Conservation (phyloP, 192 early-diverging fungal genomes). For the Phlyctochytrium bullatum region DNA sequence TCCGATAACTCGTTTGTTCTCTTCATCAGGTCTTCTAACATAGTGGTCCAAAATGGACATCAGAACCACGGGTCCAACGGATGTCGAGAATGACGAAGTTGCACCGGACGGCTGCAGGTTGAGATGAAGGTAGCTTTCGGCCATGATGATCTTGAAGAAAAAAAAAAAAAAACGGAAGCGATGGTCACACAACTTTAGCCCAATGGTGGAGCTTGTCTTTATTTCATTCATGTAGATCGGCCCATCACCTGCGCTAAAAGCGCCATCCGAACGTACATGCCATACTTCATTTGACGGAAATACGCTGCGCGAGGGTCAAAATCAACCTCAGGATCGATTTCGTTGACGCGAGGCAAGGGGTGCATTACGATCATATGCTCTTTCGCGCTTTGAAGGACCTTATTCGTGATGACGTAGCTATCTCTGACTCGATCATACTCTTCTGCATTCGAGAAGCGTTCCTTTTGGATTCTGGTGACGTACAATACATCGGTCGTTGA, state of each 20-base stretch:
- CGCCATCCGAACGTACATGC: slow-evolving; percentile 98
- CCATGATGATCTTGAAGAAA: neutral
- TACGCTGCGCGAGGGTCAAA: slow-evolving; percentile 97
- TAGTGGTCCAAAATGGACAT: slow-evolving; percentile 93
- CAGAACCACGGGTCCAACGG: slow-evolving; percentile 78
- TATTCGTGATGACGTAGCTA: slow-evolving; percentile 83
- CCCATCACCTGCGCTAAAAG: slow-evolving; percentile 77
- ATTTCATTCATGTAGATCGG: slow-evolving; percentile 21
- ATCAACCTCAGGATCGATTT: slow-evolving; percentile 97
- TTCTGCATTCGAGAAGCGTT: slow-evolving; percentile 72
- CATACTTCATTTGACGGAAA: slow-evolving; percentile 98
- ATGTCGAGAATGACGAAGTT: slow-evolving; percentile 12
- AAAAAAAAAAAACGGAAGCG: slow-evolving; percentile 2
- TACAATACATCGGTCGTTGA: slow-evolving; percentile 91
- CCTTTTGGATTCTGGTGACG: slow-evolving; percentile 95
- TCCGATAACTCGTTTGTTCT: slow-evolving; percentile 78
- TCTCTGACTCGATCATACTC: slow-evolving; percentile 83
- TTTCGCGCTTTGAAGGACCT: slow-evolving; percentile 82
- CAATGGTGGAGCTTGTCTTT: too few species aligned
- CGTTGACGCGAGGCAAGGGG: slow-evolving; percentile 89
- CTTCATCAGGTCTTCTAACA: slow-evolving; percentile 77
- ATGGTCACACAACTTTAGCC: too few species aligned
- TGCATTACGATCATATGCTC: slow-evolving; percentile 98
- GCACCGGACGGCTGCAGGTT: neutral
- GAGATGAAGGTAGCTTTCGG: neutral